Base-by-base conservation (phyloP, 169 alveolate species). In the Cryptosporidium felis region DNA sequence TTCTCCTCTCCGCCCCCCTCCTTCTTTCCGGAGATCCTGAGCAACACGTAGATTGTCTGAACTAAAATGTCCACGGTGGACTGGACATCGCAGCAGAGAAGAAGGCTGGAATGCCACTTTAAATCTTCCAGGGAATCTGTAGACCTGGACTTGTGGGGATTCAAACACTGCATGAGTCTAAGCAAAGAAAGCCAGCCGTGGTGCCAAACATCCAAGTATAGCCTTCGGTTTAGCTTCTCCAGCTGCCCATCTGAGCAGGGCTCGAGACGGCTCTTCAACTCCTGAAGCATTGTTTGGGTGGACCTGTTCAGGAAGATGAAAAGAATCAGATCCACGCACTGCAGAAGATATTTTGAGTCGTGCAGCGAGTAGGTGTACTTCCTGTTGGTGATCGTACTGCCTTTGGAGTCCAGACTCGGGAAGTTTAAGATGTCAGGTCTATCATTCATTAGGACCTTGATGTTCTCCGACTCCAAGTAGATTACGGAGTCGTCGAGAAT, bases 281-380 rank as follows among this genome's bases (percentile, higher is more conserved):
- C 85, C 14, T 53, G 58, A 6, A 53, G 44, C 44, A 74, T 3
- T 23, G 23, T 6, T 14, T 18, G 14, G 5, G 85, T 74, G 26
- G 40, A 49, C 42, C n/a, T 74, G 14, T 38, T 56, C 26, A 74
- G 46, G 23, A 74, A 53, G 10, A 74, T 36, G 38, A 53, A 74
- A 28, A 16, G 28, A 18, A 74, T 32, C 12, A 74, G 46, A 14
- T 74, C 85, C 2, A 56, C 26, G 26, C 60, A 74, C 5, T 74
- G 85, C 3, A 74, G 59, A 3, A 74, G 28, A 36, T 74, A 74
- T 16, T 56, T 74, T 9, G 63, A 74, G 46, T 74, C 85, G 42
- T 74, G 85, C 85, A 74, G 32, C 9, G 85, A 45, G 26, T 74
- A 53, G 16, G 74, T 53, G 53, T 74, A 74, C 26, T 23, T 74